These are phyloP conservation scores for Stellera chamaejasme DNA, from an alignment of 345 rosid species.

Conservation along the genomic window DNA sequence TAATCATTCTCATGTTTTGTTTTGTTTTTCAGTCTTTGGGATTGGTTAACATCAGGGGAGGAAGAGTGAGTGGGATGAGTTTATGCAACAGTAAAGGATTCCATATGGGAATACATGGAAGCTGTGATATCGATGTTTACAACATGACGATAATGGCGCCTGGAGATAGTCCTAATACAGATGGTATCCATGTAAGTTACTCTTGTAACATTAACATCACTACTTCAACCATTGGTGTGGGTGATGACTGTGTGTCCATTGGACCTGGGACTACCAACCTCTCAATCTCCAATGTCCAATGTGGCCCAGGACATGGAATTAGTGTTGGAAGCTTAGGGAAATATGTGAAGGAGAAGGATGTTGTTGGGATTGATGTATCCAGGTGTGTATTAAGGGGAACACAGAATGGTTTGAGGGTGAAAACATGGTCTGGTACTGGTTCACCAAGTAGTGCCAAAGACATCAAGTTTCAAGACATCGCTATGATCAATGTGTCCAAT, in stretches of 20 bases:
- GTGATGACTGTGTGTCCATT: conserved; percentile 57
- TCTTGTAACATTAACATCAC: conserved; percentile 31
- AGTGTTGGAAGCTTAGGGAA: conserved; percentile 57
- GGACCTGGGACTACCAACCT: conserved; percentile 41
- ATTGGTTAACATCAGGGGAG: conserved; percentile 28
- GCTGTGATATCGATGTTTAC: conserved; percentile 23
- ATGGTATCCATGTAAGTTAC: conserved; percentile 43
- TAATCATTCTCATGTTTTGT: too few species aligned
- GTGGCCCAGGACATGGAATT: conserved; percentile 65
- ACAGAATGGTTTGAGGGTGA: conserved; percentile 42
- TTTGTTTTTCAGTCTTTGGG: conserved; percentile 28
- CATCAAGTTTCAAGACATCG: too few species aligned
- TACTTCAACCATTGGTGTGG: conserved; percentile 33
- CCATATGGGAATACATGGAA: conserved; percentile 26
- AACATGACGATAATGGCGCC: conserved; percentile 34
- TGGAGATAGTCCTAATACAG: conserved; percentile 52
- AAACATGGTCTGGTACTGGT: conserved; percentile 42
- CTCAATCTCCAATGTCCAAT: conserved; percentile 17
- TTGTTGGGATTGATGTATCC: conserved; percentile 24
- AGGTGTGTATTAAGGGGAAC: conserved; percentile 41
- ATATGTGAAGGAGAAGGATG: conserved; percentile 31
- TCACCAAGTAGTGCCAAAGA: conserved; percentile 19
- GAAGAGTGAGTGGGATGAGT: conserved; percentile 25
- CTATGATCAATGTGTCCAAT: too few species aligned
- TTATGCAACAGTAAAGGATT: conserved; percentile 38